Conservation (phyloP, 495 filamentous ascomycete species). For the Aspergillus sclerotioniger region DNA sequence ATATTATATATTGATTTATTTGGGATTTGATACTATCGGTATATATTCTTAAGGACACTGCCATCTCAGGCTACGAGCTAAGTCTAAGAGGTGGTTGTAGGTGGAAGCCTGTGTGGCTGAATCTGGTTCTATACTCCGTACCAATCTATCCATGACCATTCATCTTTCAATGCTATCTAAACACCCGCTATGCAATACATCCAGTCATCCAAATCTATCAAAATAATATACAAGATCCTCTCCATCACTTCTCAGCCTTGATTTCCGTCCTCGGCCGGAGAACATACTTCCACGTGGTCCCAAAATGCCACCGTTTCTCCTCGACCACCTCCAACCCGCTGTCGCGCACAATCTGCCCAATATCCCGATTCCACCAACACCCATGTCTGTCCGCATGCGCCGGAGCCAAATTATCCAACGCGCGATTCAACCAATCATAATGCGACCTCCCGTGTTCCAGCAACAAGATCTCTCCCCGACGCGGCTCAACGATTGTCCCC, state of each 20-base stretch:
- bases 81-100: too few relatives aligned
- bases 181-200: not conserved
- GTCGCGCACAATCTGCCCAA: conserved; percentile 72
- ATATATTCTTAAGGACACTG: too few relatives aligned
- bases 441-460: conserved; percentile 87
- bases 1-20: too few relatives aligned
- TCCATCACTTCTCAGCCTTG: not conserved
- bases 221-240: not conserved
- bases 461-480: conserved; percentile 71
- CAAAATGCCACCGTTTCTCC: conserved; percentile 67
- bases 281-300: conserved; percentile 72
- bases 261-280: conserved; percentile 42
- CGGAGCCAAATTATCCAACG: conserved; percentile 74
- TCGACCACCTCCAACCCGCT: conserved; percentile 80
- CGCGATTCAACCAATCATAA: conserved; percentile 72
- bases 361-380: conserved; percentile 97
- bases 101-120: too few relatives aligned
- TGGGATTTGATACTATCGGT: too few relatives aligned
- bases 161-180: not conserved
- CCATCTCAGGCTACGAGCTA: too few relatives aligned
- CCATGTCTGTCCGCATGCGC: conserved; percentile 81
- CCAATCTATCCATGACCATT: too few relatives aligned
- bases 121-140: too few relatives aligned
- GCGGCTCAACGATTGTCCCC: conserved; percentile 40
- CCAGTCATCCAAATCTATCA: not conserved